Evolutionary conservation across 805 yeast genomes (phyloP).

Genomic region (Lipomyces yamadae): DNA sequence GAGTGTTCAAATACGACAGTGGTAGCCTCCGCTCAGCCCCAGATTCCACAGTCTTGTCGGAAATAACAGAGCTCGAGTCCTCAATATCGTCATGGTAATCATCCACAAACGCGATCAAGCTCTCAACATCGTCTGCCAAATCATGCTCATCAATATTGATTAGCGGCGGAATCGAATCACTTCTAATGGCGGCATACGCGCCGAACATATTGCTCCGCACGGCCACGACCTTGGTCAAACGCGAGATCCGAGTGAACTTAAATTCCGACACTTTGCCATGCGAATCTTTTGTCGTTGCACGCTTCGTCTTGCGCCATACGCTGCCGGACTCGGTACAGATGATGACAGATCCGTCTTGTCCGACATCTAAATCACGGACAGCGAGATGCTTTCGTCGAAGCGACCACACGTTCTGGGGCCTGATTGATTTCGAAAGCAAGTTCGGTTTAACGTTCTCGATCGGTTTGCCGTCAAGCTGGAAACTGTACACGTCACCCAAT

Average conservation of each 20-base stretch:
- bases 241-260: conserved; percentile 61
- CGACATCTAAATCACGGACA: conserved; percentile 70
- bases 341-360: conserved; percentile 69
- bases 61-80: conserved; percentile 20
- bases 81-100: conserved; percentile 17
- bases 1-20: conserved; percentile 12
- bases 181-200: conserved; percentile 69
- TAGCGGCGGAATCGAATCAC: conserved; percentile 65
- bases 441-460: conserved; percentile 20
- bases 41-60: conserved; percentile 14
- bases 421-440: conserved; percentile 25
- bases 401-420: conserved; percentile 41
- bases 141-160: conserved; percentile 55
- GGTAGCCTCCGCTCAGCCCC: conserved; percentile 15
- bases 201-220: conserved; percentile 71
- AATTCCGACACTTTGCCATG: conserved; percentile 35
- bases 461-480: conserved; percentile 25
- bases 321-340: conserved; percentile 73
- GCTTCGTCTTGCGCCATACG: conserved; percentile 50
- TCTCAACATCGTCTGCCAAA: conserved; percentile 58
- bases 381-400: conserved; percentile 54
- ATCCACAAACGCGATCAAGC: conserved; percentile 43
- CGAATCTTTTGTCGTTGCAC: conserved; percentile 23
- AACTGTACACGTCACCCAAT: conserved; percentile 36
- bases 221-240: conserved; percentile 60